Evolutionary conservation across 2,329 filamentous ascomycete species (phyloP), one percentile per base, ranked within the genome.

Genomic region (Colletotrichum lupini): DNA sequence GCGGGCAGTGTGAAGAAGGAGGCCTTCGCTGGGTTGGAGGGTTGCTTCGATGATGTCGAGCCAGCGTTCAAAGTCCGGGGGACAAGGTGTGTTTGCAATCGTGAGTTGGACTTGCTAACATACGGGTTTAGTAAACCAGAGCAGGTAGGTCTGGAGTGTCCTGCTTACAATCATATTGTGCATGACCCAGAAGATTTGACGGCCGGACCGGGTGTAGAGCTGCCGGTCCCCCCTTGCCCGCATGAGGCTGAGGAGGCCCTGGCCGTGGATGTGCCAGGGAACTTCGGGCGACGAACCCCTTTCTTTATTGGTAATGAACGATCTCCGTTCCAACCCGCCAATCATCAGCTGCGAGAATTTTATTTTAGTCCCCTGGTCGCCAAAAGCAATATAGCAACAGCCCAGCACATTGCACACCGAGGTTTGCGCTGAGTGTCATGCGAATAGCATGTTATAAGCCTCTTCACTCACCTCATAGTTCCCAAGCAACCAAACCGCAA

Each of bases 401-500:
- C 8, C 42, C 42, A 42, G 37, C 37, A 42, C 16, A 49, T 22
- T 49, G 42, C 42, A 49, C 19, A 12, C 42, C 19, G 42, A 19
- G 42, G 42, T 49, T 49, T 22, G 42, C 8, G 16, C 19, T 49
- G 4, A 8, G 19, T 22, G 19, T 22, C 7, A 8, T n/a, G 42
- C 19, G 4, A n/a, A n/a, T 7, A 22, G 6, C 8, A n/a, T 49
- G 19, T 49, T 7, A 49, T 7, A n/a, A 19, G 19, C 42, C 19
- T 19, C 19, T 9, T 49, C 8, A 30, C 74, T 58, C 72, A 82
- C 83, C 78, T 85, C 83, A 59, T 85, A 84, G 71, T 83, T 83
- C 53, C 81, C 75, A 24, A 85, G 76, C 42, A 85, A 79, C 83
- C 83, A 85, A 3, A 85, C 81, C 3, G 83, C 82, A 19, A 81